Base-by-base conservation (phyloP, 2,329 filamentous ascomycete species). In the Colletotrichum chlorophyti region DNA sequence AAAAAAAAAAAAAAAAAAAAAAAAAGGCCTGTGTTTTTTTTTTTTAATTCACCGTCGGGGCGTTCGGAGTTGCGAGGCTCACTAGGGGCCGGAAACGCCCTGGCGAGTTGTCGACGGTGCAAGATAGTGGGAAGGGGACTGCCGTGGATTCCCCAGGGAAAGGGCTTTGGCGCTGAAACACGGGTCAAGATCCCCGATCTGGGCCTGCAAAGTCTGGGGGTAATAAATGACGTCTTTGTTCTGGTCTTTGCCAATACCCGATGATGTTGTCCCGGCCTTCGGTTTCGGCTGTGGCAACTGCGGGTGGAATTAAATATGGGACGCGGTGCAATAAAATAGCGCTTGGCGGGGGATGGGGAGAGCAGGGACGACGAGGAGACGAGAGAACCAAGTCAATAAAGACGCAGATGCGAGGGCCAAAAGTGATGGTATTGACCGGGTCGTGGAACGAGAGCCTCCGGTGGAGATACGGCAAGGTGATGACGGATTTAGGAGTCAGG, bases 131-230 rank as follows among this genome's bases (percentile, higher is more conserved):
- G 35, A 15, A 19, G 35, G 10, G 12, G 35, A 58, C n/a, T 19
- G 37, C 24, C 43, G 55, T 40, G 45, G 52, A 55, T 54, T n/a
- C n/a, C 52, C 31, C 38, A 60, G 51, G 38, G 29, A 31, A 38
- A 21, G 31, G 51, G 24, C 26, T 41, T 41, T 54, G 43, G 43
- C 38, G 52, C 45, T 60, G 57, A 60, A 60, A 60, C 51, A 57
- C 51, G 34, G 57, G 38, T 55, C n/a, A 37, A 48, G 8, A 19
- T 15, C 42, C 54, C 49, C 49, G 47, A 38, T 35, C 34, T 53
- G 49, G 31, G 34, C 15, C 23, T 27, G 51, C 23, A 52, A 50
- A n/a, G n/a, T n/a, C n/a, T 50, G 17, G 57, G 52, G 42, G 38
- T 45, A 12, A 21, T 9, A 29, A 29, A 55, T 57, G 52, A 57